Evolutionary conservation across 306 rosid species (phyloP), one percentile per base, ranked within the genome.

Genomic region (Betula pendula): DNA sequence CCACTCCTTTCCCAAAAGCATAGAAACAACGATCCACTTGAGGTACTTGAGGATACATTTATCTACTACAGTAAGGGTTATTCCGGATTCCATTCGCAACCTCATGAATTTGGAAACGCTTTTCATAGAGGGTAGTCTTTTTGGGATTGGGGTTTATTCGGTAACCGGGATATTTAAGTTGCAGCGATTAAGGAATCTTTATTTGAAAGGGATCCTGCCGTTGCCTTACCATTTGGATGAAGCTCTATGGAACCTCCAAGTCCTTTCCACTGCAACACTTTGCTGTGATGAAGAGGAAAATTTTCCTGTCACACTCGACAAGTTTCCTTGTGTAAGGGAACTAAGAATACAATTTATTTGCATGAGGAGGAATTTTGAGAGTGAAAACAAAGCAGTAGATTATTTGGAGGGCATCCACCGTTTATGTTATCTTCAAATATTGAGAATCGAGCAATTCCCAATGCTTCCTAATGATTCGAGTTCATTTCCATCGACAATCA

Each of bases 371-470:
- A 38, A 38, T 38, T 6, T 6, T 13, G 15, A 10, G 16, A 3
- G 0, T 0, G 0, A 12, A 0, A 31, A 0, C 0, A 9, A 4
- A 13, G 12, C 3, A 25, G 1, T 7, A 8, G 35, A 12, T 0
- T 35, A 11, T 0, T 38, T 38, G 42, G 42, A 38, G 6, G 42
- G 42, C 42, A 7, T 38, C 6, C 42, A 38, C 1, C 17, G 3
- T 4, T 16, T 62, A 12, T 5, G 20, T 1, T 29, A 0, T 62
- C 35, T 27, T 31, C 9, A 62, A 7, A 29, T 3, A 12, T 24
- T 63, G 69, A 63, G 20, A 40, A 31, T 63, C 0, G 69, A 14
- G 44, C n/a, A 2, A 4, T 38, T 38, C 42, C 8, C 8, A 38
- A 38, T 38, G 8, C 42, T 38, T 62, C 69, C 35, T 31, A 38